Evolutionary conservation across 2,329 filamentous ascomycete genomes (phyloP).

Genomic region (Akanthomyces dipterigenus): DNA sequence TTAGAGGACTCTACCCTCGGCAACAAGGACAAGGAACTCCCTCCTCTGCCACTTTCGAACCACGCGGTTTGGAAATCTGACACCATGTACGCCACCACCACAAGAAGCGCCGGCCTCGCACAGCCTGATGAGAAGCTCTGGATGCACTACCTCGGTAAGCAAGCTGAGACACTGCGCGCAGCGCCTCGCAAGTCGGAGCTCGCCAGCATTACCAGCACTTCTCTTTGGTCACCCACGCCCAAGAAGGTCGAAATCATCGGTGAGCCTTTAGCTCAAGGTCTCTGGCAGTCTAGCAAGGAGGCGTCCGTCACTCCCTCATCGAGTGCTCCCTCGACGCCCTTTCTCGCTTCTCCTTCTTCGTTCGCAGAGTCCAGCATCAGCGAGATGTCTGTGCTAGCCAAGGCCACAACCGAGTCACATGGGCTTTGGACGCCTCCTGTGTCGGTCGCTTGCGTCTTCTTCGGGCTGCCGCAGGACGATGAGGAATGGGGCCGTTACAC

Average conservation of each 20-base stretch:
- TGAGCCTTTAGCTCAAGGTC: neutral
- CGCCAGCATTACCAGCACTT: constrained; percentile 6
- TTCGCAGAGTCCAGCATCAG: constrained; percentile 11
- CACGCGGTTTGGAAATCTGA: constrained; percentile 10
- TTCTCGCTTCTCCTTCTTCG: constrained; percentile 13
- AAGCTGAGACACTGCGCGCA: constrained; percentile 6
- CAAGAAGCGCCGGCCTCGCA: constrained; percentile 21
- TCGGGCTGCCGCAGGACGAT: neutral
- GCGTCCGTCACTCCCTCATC: neutral
- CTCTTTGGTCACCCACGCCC: neutral
- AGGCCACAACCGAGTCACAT: constrained; percentile 11
- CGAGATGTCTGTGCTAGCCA: constrained; percentile 8
- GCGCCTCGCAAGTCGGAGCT: constrained; percentile 10
- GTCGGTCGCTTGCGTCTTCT: neutral
- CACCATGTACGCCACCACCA: neutral
- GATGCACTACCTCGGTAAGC: constrained; percentile 23
- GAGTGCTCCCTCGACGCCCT: constrained; percentile 12
- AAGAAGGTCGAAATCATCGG: neutral
- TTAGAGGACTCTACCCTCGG: constrained; percentile 12
- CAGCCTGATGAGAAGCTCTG: constrained; percentile 31
- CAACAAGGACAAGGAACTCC: constrained; percentile 14
- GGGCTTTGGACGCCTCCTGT: constrained; percentile 2
- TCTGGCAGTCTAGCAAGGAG: neutral
- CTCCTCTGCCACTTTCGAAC: neutral
- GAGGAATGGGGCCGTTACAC: neutral